These are phyloP conservation scores for Ceratobasidium sp. DNA, from an alignment of 1,284 basidiomycete genomes.

Conservation along the genomic window DNA sequence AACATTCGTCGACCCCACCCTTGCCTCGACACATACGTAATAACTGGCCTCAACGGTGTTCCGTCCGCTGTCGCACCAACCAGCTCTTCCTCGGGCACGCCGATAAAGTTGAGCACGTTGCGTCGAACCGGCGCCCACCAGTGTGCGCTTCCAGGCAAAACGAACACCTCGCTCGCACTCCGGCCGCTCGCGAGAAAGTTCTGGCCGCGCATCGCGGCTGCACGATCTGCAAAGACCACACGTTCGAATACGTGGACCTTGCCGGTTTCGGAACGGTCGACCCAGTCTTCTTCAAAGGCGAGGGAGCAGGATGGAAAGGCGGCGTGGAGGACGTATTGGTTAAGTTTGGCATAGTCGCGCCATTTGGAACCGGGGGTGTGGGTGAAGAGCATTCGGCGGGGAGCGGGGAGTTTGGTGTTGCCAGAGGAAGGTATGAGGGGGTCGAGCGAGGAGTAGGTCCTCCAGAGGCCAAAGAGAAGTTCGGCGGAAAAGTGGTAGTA, in stretches of 20 bases:
- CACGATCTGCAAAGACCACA: constrained; percentile 84
- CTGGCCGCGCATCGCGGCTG: constrained; percentile 79
- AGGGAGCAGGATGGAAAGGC: constrained; percentile 62
- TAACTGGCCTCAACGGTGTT: constrained; percentile 64
- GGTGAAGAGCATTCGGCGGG: constrained; percentile 80
- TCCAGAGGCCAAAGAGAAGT: constrained; percentile 40
- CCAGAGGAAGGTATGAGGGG: constrained; percentile 69
- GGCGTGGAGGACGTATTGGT: constrained; percentile 71
- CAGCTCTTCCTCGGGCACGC: constrained; percentile 34
- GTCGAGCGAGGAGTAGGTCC: constrained; percentile 44
- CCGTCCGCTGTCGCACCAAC: constrained; percentile 62
- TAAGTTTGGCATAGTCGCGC: constrained; percentile 89
- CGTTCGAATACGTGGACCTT: constrained; percentile 84
- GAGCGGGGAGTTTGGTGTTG: constrained; percentile 75
- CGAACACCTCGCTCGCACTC: constrained; percentile 79
- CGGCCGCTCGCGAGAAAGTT: constrained; percentile 79
- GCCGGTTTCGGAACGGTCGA: constrained; percentile 72
- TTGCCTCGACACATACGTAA: constrained; percentile 90
- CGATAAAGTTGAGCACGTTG: constrained; percentile 48
- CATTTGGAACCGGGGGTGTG: constrained; percentile 80
- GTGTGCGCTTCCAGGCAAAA: constrained; percentile 75
- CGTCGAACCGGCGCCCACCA: constrained; percentile 49
- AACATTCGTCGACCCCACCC: constrained; percentile 81
- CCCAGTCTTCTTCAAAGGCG: constrained; percentile 68
- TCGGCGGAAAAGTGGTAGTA: constrained; percentile 49